Base-by-base conservation (phyloP, 2,329 filamentous ascomycete species). In the Podosphaera fusca region DNA sequence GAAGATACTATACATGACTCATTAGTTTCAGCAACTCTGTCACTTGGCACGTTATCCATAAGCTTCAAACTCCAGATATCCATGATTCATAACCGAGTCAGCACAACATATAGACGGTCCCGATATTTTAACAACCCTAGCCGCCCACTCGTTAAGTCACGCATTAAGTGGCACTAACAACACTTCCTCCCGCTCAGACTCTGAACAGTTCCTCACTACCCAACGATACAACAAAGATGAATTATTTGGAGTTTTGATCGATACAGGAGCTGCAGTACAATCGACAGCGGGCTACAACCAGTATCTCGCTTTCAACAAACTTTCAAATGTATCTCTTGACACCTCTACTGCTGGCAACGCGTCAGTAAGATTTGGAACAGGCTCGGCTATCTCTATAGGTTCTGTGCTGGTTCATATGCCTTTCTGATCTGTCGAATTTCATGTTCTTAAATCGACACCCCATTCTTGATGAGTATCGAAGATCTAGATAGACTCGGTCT, bases 401-500 rank as follows among this genome's bases (percentile, higher is more conserved):
- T 56, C 45, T 8, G 3, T 56, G 14, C n/a, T 33, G 8, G 40
- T 56, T 35, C 8, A 56, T 12, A 14, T 21, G 30, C 55, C 45
- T n/a, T 33, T 56, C 33, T 21, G 40, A 7, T 14, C 14, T 10
- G 30, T 55, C 29, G 54, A 55, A 31, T 47, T 56, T 30, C 8
- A 56, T 49, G 40, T 56, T 49, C 29, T 56, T 21, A 31, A 56
- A 9, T 29, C 55, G 55, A 56, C 30, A 56, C 55, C 21, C 38
- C 45, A 56, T 56, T 56, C 36, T 40, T 56, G 9, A 21, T 56
- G 8, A 47, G 40, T 29, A 46, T 56, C 33, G 55, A 31, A 31
- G 55, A 56, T n/a, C 45, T 56, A n/a, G 42, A 56, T 35, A 10
- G n/a, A 30, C 34, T 40, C 30, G 12, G 31, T 31, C 7, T 55